Evolutionary conservation across 768 basidiomycete genomes (phyloP).

Genomic region (Tylopilus plumbeoviolaceoides): DNA sequence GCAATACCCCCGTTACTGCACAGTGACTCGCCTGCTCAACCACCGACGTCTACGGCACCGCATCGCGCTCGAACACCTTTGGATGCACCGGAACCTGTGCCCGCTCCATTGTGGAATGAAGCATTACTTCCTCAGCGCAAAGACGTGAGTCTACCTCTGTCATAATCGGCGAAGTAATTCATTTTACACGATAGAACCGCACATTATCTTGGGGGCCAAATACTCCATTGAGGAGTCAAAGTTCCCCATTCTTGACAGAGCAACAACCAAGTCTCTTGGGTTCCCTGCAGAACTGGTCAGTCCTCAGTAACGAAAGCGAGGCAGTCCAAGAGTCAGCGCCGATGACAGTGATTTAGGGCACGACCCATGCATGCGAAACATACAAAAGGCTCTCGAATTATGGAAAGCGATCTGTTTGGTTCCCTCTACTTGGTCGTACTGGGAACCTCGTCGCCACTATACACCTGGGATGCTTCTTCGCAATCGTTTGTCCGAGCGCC

Average conservation of each 20-base stretch:
- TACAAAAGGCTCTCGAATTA: conserved; percentile 40
- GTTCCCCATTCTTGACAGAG: conserved; percentile 65
- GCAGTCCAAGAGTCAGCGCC: neutral
- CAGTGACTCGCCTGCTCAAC: neutral
- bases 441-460: conserved; percentile 64
- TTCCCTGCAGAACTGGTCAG: conserved; percentile 60
- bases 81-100: neutral
- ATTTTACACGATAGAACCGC: conserved; percentile 36
- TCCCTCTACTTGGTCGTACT: conserved; percentile 55
- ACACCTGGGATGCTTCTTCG: conserved; percentile 53
- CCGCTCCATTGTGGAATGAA: conserved; percentile 20
- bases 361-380: conserved; percentile 41
- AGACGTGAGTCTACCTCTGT: conserved; percentile 9
- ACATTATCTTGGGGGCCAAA: conserved; percentile 61
- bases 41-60: neutral
- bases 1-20: conserved; percentile 1
- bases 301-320: neutral
- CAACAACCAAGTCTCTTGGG: conserved; percentile 51
- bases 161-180: neutral
- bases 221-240: conserved; percentile 32
- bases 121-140: conserved; percentile 2
- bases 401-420: conserved; percentile 44
- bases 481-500: conserved; percentile 56
- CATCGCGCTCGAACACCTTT: neutral
- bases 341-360: conserved; percentile 38